Percentiles rank a stretch among this genome's conserved stretches.
These are phyloP conservation scores for Phytophthora crassamura DNA, from an alignment of 352 stramenopile genomes.

Conservation along the genomic window DNA sequence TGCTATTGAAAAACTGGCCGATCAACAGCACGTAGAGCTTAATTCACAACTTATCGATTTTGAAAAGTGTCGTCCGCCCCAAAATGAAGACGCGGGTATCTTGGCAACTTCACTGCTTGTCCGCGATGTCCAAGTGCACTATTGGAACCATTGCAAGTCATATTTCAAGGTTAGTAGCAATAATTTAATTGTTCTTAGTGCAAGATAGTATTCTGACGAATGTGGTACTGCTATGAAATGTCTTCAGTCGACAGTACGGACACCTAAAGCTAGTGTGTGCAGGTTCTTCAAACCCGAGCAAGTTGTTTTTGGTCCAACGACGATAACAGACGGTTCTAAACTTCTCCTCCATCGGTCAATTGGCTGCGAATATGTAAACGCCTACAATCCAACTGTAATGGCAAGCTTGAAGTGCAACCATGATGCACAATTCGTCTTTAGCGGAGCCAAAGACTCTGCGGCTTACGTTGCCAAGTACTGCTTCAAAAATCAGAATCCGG, in stretches of 20 bases:
- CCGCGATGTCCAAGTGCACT: constrained; percentile 19
- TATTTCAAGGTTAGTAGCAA: constrained; percentile 22
- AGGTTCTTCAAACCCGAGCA: constrained; percentile 19
- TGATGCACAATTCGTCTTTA: constrained; percentile 20
- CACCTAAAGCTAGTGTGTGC: constrained; percentile 16
- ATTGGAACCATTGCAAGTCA: constrained; percentile 19
- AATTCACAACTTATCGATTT: neutral
- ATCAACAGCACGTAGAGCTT: neutral
- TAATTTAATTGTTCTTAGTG: neutral
- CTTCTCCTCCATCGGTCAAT: constrained; percentile 12
- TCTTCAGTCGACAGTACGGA: constrained; percentile 2
- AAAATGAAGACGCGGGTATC: neutral
- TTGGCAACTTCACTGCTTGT: constrained; percentile 2
- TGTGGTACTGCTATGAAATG: too few species aligned
- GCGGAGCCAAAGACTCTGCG: neutral
- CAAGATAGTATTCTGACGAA: neutral
- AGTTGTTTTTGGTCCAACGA: neutral
- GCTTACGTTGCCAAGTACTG: constrained; percentile 31
- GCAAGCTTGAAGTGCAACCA: constrained; percentile 32
- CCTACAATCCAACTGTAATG: constrained; percentile 25
- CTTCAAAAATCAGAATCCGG: constrained; percentile 24
- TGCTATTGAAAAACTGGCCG: neutral
- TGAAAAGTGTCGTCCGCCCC: constrained; percentile 2
- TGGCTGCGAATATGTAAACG: constrained; percentile 33
- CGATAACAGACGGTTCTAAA: neutral